Evolutionary conservation across 208 protist species (phyloP).

Genomic region (Leishmania major): DNA sequence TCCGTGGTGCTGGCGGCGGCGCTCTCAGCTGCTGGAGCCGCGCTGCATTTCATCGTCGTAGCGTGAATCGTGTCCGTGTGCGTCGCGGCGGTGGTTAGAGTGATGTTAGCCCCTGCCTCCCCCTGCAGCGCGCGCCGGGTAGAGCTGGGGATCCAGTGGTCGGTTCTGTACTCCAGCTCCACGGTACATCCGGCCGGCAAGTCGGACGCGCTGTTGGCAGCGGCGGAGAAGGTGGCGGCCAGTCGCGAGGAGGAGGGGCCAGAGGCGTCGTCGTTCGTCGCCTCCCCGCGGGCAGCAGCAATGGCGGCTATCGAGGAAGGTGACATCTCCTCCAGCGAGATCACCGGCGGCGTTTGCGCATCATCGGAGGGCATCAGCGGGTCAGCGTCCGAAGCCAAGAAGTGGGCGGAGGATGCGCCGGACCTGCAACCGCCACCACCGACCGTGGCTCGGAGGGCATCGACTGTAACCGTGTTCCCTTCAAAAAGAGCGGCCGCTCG

Average conservation of each 20-base stretch:
- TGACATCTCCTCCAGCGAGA: constrained; percentile 25
- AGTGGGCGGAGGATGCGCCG: neutral
- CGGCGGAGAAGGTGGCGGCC: neutral
- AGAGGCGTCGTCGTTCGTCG: neutral
- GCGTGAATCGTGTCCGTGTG: neutral
- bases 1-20: constrained; percentile 12
- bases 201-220: neutral
- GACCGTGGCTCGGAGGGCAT: neutral
- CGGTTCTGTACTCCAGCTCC: constrained; percentile 23
- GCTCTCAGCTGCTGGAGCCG: neutral
- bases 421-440: neutral
- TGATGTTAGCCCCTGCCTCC: constrained; percentile 1
- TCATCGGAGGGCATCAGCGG: neutral
- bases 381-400: neutral
- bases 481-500: constrained; percentile 19
- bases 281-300: neutral
- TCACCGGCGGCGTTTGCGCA: constrained; percentile 6
- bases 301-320: neutral
- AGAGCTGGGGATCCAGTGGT: constrained; percentile 19
- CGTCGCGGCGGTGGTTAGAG: neutral
- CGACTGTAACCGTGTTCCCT: constrained; percentile 4
- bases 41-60: neutral
- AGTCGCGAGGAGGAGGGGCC: neutral
- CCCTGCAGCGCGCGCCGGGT: constrained; percentile 9
- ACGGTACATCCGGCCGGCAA: constrained; percentile 22